Conservation (phyloP, 768 basidiomycete species). For the Agaricus bisporus region DNA sequence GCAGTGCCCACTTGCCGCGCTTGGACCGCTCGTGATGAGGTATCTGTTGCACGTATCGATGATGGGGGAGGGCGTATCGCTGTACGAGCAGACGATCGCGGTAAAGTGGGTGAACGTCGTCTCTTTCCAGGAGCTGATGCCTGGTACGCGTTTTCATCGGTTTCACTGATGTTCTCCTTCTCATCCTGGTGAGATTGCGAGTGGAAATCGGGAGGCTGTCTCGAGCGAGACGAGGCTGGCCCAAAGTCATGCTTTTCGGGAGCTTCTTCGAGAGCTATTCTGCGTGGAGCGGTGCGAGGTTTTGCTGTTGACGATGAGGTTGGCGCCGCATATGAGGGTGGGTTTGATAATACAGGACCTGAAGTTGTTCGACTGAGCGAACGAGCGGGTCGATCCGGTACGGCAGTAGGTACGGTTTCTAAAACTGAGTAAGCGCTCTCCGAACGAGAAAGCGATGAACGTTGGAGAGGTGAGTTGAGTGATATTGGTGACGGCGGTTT, state of each 20-base stretch:
- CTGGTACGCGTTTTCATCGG: constrained; percentile 29
- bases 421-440: constrained; percentile 55
- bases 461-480: constrained; percentile 33
- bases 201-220: constrained; percentile 21
- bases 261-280: constrained; percentile 36
- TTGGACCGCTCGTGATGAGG: constrained; percentile 27
- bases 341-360: constrained; percentile 39
- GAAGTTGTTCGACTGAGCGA: constrained; percentile 66
- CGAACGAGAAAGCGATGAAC: constrained; percentile 56
- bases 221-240: constrained; percentile 17
- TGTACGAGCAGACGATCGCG: constrained; percentile 24
- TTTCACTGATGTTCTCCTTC: constrained; percentile 42
- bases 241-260: constrained; percentile 15
- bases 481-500: constrained; percentile 33
- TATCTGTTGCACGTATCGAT: constrained; percentile 25
- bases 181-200: constrained; percentile 32
- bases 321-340: constrained; percentile 26
- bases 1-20: constrained; percentile 38
- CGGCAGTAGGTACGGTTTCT: constrained; percentile 22
- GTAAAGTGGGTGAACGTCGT: constrained; percentile 28
- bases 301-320: constrained; percentile 27
- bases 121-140: constrained; percentile 19
- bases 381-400: constrained; percentile 32
- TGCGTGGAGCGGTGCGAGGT: constrained; percentile 30
- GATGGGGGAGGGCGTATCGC: constrained; percentile 20